These are phyloP conservation scores for Penicillium sumatraense DNA, from an alignment of 2,329 filamentous ascomycete species.

Conservation along the genomic window DNA sequence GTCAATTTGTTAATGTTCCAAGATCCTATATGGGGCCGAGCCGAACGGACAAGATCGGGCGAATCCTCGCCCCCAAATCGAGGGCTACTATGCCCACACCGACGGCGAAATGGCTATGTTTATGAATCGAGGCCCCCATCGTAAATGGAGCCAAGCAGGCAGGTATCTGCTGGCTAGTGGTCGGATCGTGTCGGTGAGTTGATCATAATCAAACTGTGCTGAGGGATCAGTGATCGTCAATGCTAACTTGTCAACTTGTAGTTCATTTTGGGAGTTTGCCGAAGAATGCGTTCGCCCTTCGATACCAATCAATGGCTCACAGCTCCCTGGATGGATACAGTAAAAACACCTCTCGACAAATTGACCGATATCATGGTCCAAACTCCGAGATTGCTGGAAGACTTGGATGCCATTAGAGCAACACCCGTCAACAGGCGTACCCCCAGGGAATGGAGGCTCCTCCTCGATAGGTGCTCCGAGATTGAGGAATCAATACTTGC, in stretches of 20 bases:
- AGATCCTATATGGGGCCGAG: slow-evolving; percentile 1
- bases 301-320: background rate
- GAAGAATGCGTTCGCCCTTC: background rate
- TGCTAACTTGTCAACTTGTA: background rate
- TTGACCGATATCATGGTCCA: background rate
- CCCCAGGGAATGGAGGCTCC: background rate
- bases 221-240: background rate
- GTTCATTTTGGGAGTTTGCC: background rate
- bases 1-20: background rate
- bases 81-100: background rate
- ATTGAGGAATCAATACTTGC: background rate
- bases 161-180: background rate
- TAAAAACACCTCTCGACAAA: background rate
- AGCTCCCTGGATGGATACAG: background rate
- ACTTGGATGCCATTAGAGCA: background rate
- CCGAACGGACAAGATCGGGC: background rate
- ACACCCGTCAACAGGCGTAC: no score
- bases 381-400: background rate
- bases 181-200: background rate
- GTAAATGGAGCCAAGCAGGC: background rate
- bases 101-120: background rate
- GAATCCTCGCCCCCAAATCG: background rate
- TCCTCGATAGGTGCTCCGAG: background rate
- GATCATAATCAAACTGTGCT: background rate
- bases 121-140: background rate